These are phyloP conservation scores for Colletotrichum musae DNA, from an alignment of 2,329 filamentous ascomycete species.

Conservation along the genomic window DNA sequence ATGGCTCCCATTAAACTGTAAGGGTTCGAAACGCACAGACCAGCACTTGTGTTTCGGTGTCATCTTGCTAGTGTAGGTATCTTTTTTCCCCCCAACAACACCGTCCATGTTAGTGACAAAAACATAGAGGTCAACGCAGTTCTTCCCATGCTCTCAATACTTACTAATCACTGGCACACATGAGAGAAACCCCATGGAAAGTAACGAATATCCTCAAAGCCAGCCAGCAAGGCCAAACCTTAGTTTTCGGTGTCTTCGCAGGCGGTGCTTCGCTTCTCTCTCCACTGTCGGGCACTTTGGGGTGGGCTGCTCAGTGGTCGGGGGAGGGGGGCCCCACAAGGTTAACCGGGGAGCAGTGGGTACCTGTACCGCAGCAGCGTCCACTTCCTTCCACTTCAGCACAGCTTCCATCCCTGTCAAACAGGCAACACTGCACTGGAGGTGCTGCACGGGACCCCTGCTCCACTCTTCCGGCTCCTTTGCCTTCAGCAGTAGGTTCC, in stretches of 20 bases:
- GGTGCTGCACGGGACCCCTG: slow-evolving; percentile 28
- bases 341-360: slow-evolving; percentile 1
- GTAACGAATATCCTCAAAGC: too few relatives aligned
- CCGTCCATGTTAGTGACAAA: too few relatives aligned
- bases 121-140: too few relatives aligned
- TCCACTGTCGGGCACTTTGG: slow-evolving; percentile 33
- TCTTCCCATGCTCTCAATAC: too few relatives aligned
- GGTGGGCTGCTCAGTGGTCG: not conserved
- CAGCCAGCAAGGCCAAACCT: too few relatives aligned
- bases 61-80: not conserved
- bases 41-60: slow-evolving; percentile 7
- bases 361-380: not conserved
- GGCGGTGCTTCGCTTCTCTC: slow-evolving; percentile 21
- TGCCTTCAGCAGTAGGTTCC: not conserved
- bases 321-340: slow-evolving; percentile 23
- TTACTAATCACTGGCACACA: too few relatives aligned
- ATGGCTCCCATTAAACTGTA: not conserved
- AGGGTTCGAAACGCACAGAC: slow-evolving; percentile 5
- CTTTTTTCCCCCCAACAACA: too few relatives aligned
- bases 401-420: slow-evolving; percentile 22
- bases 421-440: slow-evolving; percentile 2
- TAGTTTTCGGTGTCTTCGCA: not conserved
- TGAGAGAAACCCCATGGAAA: too few relatives aligned
- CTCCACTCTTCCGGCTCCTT: slow-evolving; percentile 18
- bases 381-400: not conserved